Conservation (phyloP, 768 basidiomycete species). For the Xerocomellus chrysenteron region DNA sequence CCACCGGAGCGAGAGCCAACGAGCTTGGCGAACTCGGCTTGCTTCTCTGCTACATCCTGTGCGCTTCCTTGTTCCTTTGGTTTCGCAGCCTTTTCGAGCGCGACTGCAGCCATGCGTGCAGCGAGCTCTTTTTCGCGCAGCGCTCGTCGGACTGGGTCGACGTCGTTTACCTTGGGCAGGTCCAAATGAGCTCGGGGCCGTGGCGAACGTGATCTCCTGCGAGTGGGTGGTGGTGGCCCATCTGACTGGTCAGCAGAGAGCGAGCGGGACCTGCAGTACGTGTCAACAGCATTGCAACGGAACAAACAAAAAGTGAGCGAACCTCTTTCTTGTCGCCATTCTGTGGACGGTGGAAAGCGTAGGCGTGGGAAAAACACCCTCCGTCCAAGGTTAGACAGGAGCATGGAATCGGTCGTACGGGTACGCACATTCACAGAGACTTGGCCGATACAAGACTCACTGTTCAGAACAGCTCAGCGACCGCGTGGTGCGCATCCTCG, state of each 20-base stretch:
- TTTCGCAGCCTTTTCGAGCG: constrained; percentile 61
- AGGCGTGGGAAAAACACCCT: constrained; percentile 13
- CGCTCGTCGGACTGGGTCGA: constrained; percentile 71
- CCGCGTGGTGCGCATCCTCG: constrained; percentile 65
- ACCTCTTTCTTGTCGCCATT: constrained; percentile 50
- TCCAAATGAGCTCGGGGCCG: constrained; percentile 34
- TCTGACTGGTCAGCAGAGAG: constrained; percentile 35
- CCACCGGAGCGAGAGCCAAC: constrained; percentile 83
- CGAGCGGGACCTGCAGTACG: constrained; percentile 46
- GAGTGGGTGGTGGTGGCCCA: constrained; percentile 40
- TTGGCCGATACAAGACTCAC: not conserved
- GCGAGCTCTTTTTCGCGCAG: constrained; percentile 82
- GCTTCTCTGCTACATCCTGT: constrained; percentile 57
- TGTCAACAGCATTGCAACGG: not conserved
- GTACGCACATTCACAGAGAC: constrained; percentile 33
- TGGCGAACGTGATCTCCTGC: constrained; percentile 44
- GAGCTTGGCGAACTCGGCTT: constrained; percentile 89
- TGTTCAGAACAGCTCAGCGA: constrained; percentile 55
- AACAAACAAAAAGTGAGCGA: not conserved
- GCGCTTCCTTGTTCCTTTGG: constrained; percentile 45
- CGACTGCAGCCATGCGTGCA: constrained; percentile 63
- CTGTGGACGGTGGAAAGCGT: constrained; percentile 29
- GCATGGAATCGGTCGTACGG: constrained; percentile 55
- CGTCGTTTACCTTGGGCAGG: constrained; percentile 59
- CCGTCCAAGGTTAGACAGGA: too few species aligned